phyloP scores from a whole-genome alignment of 768 basidiomycete species.

The Boletus pseudo-olivaceus region DNA sequence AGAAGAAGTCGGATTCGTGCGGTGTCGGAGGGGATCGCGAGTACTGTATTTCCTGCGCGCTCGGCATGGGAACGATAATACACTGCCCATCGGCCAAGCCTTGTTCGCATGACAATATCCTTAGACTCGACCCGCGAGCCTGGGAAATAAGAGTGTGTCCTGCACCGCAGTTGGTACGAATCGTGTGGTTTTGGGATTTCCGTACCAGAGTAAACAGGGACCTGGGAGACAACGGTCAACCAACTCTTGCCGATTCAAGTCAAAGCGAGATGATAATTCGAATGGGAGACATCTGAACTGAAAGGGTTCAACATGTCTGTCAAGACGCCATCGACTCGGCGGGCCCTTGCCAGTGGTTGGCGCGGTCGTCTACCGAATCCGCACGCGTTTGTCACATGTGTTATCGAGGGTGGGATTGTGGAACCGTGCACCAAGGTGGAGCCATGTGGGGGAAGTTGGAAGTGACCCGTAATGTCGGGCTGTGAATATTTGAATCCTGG shows the following conservation, averaged over 20 bases:
- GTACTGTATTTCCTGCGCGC: not conserved
- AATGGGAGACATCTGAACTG: not conserved
- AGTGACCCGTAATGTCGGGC: not conserved
- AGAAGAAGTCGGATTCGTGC: not conserved
- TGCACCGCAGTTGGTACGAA: not conserved
- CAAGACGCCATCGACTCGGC: not conserved
- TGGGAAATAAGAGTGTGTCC: not conserved
- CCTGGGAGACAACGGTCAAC: too few species aligned
- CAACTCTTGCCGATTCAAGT: not conserved
- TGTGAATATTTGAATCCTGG: not conserved
- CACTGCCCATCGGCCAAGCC: not conserved
- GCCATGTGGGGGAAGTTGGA: not conserved
- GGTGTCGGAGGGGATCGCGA: too few species aligned
- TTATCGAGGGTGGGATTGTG: not conserved
- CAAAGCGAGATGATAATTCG: not conserved
- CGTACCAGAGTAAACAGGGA: not conserved
- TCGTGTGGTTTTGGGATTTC: not conserved
- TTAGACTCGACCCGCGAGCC: not conserved
- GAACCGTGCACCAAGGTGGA: not conserved
- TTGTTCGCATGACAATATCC: not conserved
- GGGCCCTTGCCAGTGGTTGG: not conserved
- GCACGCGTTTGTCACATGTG: not conserved
- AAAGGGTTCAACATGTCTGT: too few species aligned
- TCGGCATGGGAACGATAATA: conserved; percentile 3
- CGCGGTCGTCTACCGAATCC: not conserved